A percentile compares a stretch with the other conserved stretches of the same genome.
Evolutionary conservation across 768 basidiomycete species (phyloP).

Genomic region (Pleurotus tuber-regium): DNA sequence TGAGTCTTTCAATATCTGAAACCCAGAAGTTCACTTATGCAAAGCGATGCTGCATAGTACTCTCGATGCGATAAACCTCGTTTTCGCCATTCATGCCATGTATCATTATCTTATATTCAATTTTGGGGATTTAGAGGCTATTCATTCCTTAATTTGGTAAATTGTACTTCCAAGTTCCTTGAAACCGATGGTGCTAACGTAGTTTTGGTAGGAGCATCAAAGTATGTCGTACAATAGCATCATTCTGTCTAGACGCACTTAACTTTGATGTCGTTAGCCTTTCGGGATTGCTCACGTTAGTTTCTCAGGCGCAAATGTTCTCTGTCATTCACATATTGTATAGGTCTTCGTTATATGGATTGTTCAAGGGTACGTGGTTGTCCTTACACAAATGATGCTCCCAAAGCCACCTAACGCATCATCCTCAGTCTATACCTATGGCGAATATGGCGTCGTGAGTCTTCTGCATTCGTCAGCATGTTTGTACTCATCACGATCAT

Average conservation of each 20-base stretch:
- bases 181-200: too few relatives aligned
- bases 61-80: not conserved
- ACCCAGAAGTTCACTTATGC: not conserved
- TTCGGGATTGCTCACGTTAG: constrained; percentile 6
- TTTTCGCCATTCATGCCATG: constrained; percentile 9
- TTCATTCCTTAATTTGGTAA: constrained; percentile 3
- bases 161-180: not conserved
- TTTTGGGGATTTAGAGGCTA: not conserved
- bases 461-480: not conserved
- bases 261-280: not conserved
- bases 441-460: constrained; percentile 7
- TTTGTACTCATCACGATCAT: not conserved
- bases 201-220: not conserved
- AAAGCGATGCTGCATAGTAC: not conserved
- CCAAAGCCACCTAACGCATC: not conserved
- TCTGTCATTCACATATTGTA: not conserved
- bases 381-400: too few relatives aligned
- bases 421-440: constrained; percentile 1
- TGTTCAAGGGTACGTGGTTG: not conserved
- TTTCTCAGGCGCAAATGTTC: too few relatives aligned
- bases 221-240: not conserved
- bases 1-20: not conserved
- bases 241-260: too few relatives aligned
- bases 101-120: constrained; percentile 6
- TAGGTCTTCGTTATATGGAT: constrained; percentile 9